Base-by-base conservation (phyloP, 805 yeast species). In the Candida vartiovaarae region DNA sequence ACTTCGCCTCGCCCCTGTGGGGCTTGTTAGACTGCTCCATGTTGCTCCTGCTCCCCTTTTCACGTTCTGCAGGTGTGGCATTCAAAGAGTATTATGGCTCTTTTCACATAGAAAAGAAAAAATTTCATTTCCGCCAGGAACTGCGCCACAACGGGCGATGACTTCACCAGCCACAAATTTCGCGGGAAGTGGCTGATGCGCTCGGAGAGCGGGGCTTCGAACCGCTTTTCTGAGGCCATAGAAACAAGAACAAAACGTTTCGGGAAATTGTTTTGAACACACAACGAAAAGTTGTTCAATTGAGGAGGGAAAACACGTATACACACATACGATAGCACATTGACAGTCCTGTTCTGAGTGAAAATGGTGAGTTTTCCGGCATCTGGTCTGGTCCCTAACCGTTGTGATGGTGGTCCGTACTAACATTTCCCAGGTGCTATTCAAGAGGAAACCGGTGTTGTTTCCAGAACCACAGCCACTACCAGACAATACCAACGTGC, bases 21-120 rank as follows among this genome's bases (percentile, higher is more conserved):
- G 89, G 72, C 69, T 86, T 90, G 64, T 91, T 87, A 36, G 78
- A 60, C 70, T 85, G 95, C 52, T 76, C 73, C 56, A 39, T 41
- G 8, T 8, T 41, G 30, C 20, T n/a, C 34, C n/a, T 8, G 34
- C 32, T 29, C 32, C 8, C 32, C 32, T 29, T 29, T 2, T 29
- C 10, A 29, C 8, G 32, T 29, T 15, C 20, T 15, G 20, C 20
- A 15, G 20, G 20, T 15, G 20, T 15, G 20, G 20, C 20, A 15
- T 15, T 15, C 20, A 15, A 2, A 15, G 20, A 15, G 20, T 15
- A 15, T 15, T 15, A 15, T 15, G 20, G 20, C 20, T 15, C 20
- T 15, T 15, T 15, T 15, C 20, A 15, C 6, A 28, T 7, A 28
- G 9, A 28, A 7, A 7, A 28, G 9, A 28, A 28, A 28, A 28